Evolutionary conservation across 345 rosid species (phyloP), one percentile per base, ranked within the genome.

Genomic region (Eucalyptus sp.): DNA sequence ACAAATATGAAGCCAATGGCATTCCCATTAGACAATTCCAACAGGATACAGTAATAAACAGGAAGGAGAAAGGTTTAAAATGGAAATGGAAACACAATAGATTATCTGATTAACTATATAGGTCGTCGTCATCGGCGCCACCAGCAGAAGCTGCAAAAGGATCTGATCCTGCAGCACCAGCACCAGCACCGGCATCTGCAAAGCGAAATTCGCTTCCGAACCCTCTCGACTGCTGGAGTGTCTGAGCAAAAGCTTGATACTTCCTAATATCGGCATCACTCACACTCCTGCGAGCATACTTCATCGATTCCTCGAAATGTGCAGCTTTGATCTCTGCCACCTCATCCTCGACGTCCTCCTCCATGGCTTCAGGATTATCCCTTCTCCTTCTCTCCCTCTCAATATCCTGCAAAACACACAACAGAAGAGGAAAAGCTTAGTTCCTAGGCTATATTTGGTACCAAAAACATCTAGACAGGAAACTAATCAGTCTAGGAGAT

Each of bases 221-320:
- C 54, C 99, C 99, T 92, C 99, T 94, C 0, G 99, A 97, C 79
- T 97, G 99, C 91, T 97, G 99, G 91, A 97, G 88, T 8, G 99
- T 97, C 88, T 97, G 99, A 83, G 99, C 98, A 92, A 97, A 97
- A 27, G 99, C 96, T 91, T 97, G 99, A 92, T 97, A 97, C 89
- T 97, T 96, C 89, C 98, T 95, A 68, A 97, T 96, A 88, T 96
- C 99, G 18, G 97, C 99, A 91, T 97, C 99, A 22, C 98, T 96
- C 49, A 96, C 99, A 94, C 98, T 96, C 90, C 98, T 92, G 11
- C 99, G 93, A 16, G 99, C 99, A 88, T 91, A 97, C 91, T 96
- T 97, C 98, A 97, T 96, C 24, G 99, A 96, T 89, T 97, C 99
- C 92, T 97, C 99, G 16, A 97, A 97, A 87, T 97, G 98, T 7